Conservation (phyloP, 2,329 filamentous ascomycete species). For the Alternaria triticina region DNA sequence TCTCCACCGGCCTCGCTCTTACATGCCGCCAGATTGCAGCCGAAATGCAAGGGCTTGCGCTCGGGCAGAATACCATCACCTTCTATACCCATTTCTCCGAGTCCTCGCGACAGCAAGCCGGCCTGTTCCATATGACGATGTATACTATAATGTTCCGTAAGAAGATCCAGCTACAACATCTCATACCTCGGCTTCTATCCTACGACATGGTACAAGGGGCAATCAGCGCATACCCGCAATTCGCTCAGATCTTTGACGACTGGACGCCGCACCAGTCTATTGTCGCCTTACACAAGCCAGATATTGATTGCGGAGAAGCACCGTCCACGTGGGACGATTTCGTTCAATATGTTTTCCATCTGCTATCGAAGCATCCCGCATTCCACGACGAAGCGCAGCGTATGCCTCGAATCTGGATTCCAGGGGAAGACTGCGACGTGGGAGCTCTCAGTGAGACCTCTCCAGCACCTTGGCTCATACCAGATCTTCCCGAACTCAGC, state of each 20-base stretch:
- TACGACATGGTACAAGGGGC: not conserved
- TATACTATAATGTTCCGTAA: not conserved
- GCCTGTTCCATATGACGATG: rapidly evolving
- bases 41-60: not conserved
- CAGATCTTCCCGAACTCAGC: rapidly evolving
- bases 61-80: not conserved
- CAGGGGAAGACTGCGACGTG: too few relatives aligned
- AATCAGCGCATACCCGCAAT: not conserved
- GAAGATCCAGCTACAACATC: not conserved
- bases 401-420: too few relatives aligned
- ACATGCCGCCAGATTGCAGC: not conserved
- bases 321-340: not conserved
- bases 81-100: not conserved
- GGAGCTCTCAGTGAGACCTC: not conserved
- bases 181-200: not conserved
- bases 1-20: not conserved
- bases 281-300: rapidly evolving
- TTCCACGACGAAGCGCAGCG: too few relatives aligned
- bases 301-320: not conserved
- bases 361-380: too few relatives aligned
- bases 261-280: not conserved
- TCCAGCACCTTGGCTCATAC: not conserved
- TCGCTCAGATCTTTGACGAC: not conserved
- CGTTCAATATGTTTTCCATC: too few relatives aligned
- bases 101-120: not conserved